Conservation (phyloP, 495 filamentous ascomycete species). For the Choiromyces venosus region DNA sequence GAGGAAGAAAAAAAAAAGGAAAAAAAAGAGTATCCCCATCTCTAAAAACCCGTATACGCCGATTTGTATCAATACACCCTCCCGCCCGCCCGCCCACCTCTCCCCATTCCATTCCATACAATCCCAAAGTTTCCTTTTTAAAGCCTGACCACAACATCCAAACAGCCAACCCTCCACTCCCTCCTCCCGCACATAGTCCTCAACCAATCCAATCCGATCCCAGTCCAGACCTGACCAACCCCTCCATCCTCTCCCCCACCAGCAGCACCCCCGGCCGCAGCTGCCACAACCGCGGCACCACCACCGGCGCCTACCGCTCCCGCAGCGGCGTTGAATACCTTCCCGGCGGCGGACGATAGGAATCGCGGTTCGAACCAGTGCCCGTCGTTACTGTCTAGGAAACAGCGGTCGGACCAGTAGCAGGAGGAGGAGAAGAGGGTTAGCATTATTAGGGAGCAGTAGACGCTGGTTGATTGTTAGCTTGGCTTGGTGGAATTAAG, state of each 20-base stretch:
- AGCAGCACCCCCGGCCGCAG: slow-evolving; percentile 54
- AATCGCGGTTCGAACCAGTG: slow-evolving; percentile 74
- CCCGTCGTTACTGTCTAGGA: slow-evolving; percentile 69
- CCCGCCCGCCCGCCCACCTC: slow-evolving; percentile 2
- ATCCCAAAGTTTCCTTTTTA: slow-evolving; percentile 42
- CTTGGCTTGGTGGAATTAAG: slow-evolving; percentile 1
- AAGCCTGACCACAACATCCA: slow-evolving; percentile 72
- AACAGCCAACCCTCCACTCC: slow-evolving; percentile 77
- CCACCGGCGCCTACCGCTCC: slow-evolving; percentile 52
- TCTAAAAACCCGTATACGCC: slow-evolving; percentile 33
- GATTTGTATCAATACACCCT: slow-evolving; percentile 25
- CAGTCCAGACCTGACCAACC: slow-evolving; percentile 56
- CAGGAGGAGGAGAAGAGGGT: slow-evolving; percentile 85
- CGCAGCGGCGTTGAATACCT: slow-evolving; percentile 61
- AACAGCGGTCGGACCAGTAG: slow-evolving; percentile 85
- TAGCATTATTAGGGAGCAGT: slow-evolving; percentile 82
- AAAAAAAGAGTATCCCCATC: slow-evolving; percentile 6
- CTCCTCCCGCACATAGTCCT: slow-evolving; percentile 65
- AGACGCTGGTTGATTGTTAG: slow-evolving; percentile 48
- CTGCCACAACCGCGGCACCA: slow-evolving; percentile 59
- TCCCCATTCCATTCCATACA: not conserved
- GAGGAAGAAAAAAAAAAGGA: not conserved
- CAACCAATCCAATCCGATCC: slow-evolving; percentile 76
- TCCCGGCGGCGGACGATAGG: slow-evolving; percentile 43
- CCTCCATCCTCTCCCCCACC: slow-evolving; percentile 49